Evolutionary conservation across 495 filamentous ascomycete genomes (phyloP).

Genomic region (Ramalina intermedia): DNA sequence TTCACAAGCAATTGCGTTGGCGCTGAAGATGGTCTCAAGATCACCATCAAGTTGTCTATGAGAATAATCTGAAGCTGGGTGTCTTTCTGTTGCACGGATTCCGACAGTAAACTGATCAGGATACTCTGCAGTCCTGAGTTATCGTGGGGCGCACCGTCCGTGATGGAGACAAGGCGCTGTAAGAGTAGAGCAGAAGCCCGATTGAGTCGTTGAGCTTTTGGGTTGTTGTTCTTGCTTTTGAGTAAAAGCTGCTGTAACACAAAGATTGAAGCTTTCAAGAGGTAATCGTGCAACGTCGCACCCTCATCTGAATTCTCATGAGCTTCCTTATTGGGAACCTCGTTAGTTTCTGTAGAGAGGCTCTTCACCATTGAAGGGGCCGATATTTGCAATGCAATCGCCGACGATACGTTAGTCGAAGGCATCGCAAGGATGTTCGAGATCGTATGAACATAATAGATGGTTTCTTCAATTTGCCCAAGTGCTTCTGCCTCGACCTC

Average conservation of each 20-base stretch:
- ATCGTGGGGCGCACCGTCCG: no score
- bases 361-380: no score
- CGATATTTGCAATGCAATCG: constrained; percentile 31
- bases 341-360: no score
- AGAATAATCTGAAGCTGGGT: constrained; percentile 58
- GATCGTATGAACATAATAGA: constrained; percentile 65
- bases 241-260: background rate
- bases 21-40: constrained; percentile 50
- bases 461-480: constrained; percentile 59
- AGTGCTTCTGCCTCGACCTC: constrained; percentile 9
- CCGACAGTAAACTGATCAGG: constrained; percentile 54
- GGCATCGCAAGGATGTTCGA: constrained; percentile 54
- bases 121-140: constrained; percentile 25
- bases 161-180: no score
- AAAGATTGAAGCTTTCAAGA: background rate
- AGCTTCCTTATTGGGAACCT: no score
- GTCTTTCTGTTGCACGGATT: constrained; percentile 45
- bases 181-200: no score
- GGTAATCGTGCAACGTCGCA: background rate
- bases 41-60: constrained; percentile 58
- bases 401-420: constrained; percentile 45
- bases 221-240: no score
- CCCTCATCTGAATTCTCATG: no score
- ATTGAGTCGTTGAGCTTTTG: no score
- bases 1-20: constrained; percentile 13